Evolutionary conservation across 495 filamentous ascomycete species (phyloP).

Genomic region (Penicillium coprophilum): DNA sequence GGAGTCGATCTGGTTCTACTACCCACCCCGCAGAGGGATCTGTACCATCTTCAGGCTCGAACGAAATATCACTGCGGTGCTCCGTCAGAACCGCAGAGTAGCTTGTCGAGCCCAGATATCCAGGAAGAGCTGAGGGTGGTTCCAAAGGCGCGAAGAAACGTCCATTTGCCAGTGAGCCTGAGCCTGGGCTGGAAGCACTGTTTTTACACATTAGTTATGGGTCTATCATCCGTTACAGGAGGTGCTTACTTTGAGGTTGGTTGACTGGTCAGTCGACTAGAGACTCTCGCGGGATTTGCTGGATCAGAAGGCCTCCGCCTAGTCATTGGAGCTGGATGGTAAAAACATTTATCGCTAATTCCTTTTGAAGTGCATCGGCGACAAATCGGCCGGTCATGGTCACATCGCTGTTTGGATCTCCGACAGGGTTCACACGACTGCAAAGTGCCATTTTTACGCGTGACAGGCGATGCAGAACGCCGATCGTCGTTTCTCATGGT

Average conservation of each 20-base stretch:
- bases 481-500: slow-evolving; percentile 26
- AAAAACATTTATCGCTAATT: slow-evolving; percentile 38
- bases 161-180: slow-evolving; percentile 24
- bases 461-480: slow-evolving; percentile 28
- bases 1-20: slow-evolving; percentile 34
- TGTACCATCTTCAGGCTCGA: slow-evolving; percentile 37
- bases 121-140: slow-evolving; percentile 31
- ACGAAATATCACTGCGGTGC: slow-evolving; percentile 37
- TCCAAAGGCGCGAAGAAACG: slow-evolving; percentile 29
- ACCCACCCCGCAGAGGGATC: slow-evolving; percentile 29
- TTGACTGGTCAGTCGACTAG: slow-evolving; percentile 21
- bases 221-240: not conserved
- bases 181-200: slow-evolving; percentile 33
- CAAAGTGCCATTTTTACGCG: slow-evolving; percentile 47
- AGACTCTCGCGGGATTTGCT: slow-evolving; percentile 9
- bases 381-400: slow-evolving; percentile 43
- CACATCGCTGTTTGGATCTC: slow-evolving; percentile 52
- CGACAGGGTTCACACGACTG: slow-evolving; percentile 56
- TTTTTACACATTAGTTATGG: not conserved
- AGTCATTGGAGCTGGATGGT: slow-evolving; percentile 49
- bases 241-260: slow-evolving; percentile 30
- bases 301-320: slow-evolving; percentile 24
- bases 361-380: slow-evolving; percentile 38
- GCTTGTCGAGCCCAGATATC: slow-evolving; percentile 52
- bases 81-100: slow-evolving; percentile 49